A percentile compares a stretch with the other conserved stretches of the same genome.
These are phyloP conservation scores for Lindgomyces ingoldianus DNA, from an alignment of 495 filamentous ascomycete species.

Conservation along the genomic window DNA sequence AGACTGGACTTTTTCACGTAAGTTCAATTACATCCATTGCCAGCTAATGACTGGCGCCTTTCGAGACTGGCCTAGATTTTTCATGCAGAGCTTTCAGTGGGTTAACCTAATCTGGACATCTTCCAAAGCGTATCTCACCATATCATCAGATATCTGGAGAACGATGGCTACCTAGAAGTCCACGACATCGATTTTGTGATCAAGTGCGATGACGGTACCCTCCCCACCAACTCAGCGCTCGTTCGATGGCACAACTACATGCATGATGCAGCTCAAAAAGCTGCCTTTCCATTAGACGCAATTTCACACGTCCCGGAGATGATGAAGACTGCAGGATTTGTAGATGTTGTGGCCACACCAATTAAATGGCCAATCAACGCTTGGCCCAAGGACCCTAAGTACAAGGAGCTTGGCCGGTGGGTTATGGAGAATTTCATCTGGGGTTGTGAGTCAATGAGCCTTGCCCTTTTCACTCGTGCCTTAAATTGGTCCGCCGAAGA, in stretches of 20 bases:
- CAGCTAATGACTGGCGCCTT: constrained; percentile 13
- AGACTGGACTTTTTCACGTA: constrained; percentile 6
- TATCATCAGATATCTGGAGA: not conserved
- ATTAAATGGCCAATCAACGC: constrained; percentile 26
- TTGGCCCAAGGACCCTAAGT: constrained; percentile 24
- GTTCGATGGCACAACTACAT: constrained; percentile 13
- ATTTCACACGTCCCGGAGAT: not conserved
- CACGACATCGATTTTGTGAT: constrained; percentile 13
- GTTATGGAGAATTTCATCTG: constrained; percentile 8
- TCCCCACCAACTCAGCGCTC: constrained; percentile 11
- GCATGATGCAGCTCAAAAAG: constrained; percentile 6
- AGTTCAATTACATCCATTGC: constrained; percentile 21
- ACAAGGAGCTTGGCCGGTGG: constrained; percentile 23
- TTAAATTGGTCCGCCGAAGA: constrained; percentile 40
- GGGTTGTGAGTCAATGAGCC: constrained; percentile 12
- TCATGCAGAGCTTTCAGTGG: constrained; percentile 2
- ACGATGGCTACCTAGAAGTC: constrained; percentile 7
- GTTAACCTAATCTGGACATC: not conserved
- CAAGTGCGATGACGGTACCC: constrained; percentile 35
- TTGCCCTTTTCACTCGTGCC: constrained; percentile 37
- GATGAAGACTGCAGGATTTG: constrained; percentile 17
- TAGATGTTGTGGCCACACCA: constrained; percentile 8
- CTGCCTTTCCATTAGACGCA: constrained; percentile 7
- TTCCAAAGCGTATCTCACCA: not conserved
- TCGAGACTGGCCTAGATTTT: constrained; percentile 15